These are phyloP conservation scores for Candida glaebosa DNA, from an alignment of 805 yeast species.

Conservation along the genomic window DNA sequence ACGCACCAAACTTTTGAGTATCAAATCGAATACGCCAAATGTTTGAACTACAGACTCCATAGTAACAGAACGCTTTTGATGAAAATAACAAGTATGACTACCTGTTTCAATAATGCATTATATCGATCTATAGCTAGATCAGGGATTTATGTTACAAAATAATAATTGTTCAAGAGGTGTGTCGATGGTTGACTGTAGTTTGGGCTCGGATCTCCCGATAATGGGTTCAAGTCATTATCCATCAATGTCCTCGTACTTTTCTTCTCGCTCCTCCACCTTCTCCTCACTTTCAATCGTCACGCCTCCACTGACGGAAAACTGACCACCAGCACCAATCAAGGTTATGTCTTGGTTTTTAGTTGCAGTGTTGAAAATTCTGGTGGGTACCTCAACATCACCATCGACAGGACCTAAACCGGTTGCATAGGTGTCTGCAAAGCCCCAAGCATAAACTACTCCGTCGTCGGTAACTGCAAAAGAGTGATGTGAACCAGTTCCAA, in stretches of 20 bases:
- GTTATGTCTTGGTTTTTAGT: constrained; percentile 73
- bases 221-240: too few species aligned
- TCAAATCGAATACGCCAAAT: not conserved
- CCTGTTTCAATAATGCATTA: too few species aligned
- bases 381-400: constrained; percentile 82
- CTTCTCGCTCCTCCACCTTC: constrained; percentile 45
- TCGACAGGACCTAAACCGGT: constrained; percentile 93
- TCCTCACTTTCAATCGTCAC: constrained; percentile 54
- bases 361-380: constrained; percentile 91
- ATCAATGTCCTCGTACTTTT: constrained; percentile 51
- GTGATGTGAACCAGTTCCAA: constrained; percentile 91
- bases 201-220: too few species aligned
- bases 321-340: constrained; percentile 92
- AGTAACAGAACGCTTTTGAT: too few species aligned
- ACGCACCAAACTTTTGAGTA: not conserved
- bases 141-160: too few species aligned
- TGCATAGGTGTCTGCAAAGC: constrained; percentile 96
- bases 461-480: constrained; percentile 79
- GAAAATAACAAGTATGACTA: too few species aligned
- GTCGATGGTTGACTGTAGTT: not conserved
- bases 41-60: not conserved
- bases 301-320: constrained; percentile 89
- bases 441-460: constrained; percentile 93
- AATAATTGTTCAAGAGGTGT: not conserved
- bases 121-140: too few species aligned